Base-by-base conservation (phyloP, 2,329 filamentous ascomycete species). In the Thielaviopsis populi region DNA sequence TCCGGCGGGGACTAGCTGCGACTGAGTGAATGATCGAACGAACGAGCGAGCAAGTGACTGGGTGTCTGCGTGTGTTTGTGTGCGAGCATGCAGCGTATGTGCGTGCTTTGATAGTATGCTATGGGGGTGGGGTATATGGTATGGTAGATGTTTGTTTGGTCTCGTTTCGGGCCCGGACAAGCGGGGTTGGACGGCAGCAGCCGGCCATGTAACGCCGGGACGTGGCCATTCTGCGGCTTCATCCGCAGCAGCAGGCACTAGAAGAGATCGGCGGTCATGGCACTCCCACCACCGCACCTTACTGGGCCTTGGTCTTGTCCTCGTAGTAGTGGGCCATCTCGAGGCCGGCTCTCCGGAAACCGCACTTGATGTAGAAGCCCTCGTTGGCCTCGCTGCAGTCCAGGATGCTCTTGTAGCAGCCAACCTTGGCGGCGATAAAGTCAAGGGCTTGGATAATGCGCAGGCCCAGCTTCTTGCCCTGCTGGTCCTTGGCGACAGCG, bases 261-360 rank as follows among this genome's bases (percentile, higher is more conserved):
- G 22, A 22, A 24, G 15, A 27, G 22, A 15, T 27, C 24, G 46
- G 19, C 46, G 24, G 7, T 22, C 22, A n/a, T 27, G 22, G 46
- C 22, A 15, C 11, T 13, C 22, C 24, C 11, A 24, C 53, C 19
- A 27, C 10, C 15, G 17, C 53, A 15, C 30, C 54, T 53, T 63
- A 63, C 43, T 71, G 69, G 64, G 71, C 68, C 70, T 80, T 80
- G 73, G 74, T 77, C 72, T 80, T 80, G 69, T 73, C 74, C 66
- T 86, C 90, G 73, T 95, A 94, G 76, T 96, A 96, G 78, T 96
- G 90, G 53, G 92, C 91, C 94, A 99, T 97, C 76, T 99, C 89
- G 64, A 96, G 77, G 17, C 94, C 94, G 33, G 91, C 92, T 67
- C 90, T 80, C 76, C 90, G 87, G 75, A 95, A 97, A 65, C 92